Conservation (phyloP, 257 asterid genomes). For the Solanum sejunctum region DNA sequence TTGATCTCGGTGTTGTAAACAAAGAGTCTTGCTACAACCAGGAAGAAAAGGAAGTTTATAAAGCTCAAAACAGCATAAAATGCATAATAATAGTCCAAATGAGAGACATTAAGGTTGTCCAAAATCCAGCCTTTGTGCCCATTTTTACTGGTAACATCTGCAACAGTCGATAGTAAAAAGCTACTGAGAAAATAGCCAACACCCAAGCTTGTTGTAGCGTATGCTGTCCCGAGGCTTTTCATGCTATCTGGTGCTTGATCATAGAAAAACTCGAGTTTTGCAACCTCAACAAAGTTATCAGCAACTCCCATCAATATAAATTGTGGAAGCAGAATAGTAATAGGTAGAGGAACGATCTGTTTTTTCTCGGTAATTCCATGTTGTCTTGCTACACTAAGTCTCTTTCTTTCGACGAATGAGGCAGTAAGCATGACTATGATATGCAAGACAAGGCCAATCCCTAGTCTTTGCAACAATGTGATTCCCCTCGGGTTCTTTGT, state of each 20-base stretch:
- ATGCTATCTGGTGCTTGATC: slow-evolving; percentile 70
- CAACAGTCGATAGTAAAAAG: slow-evolving; percentile 43
- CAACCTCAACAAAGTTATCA: slow-evolving; percentile 54
- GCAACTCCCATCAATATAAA: slow-evolving; percentile 50
- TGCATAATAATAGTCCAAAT: slow-evolving; percentile 52
- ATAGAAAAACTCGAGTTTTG: slow-evolving; percentile 59
- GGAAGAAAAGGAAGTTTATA: slow-evolving; percentile 33
- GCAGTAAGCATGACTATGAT: slow-evolving; percentile 38
- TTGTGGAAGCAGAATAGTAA: slow-evolving; percentile 56
- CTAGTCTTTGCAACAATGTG: slow-evolving; percentile 54
- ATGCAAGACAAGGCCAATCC: slow-evolving; percentile 40
- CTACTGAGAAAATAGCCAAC: slow-evolving; percentile 55
- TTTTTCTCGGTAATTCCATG: slow-evolving; percentile 14
- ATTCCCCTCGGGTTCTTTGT: slow-evolving; percentile 62
- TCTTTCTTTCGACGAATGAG: slow-evolving; percentile 23
- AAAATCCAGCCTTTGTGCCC: slow-evolving; percentile 60
- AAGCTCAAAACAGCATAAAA: slow-evolving; percentile 26
- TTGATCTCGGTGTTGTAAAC: slow-evolving; percentile 24
- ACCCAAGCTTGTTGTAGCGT: slow-evolving; percentile 55
- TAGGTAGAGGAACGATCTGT: slow-evolving; percentile 40
- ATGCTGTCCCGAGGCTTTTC: slow-evolving; percentile 77
- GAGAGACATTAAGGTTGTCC: slow-evolving; percentile 50
- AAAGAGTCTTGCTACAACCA: slow-evolving; percentile 35
- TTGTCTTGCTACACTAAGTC: slow-evolving; percentile 31
- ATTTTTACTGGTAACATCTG: slow-evolving; percentile 26